Percentiles rank a stretch among this genome's conserved stretches.
phyloP scores from a whole-genome alignment of 2,329 filamentous ascomycete species.

The Thermoascus crustaceus region DNA sequence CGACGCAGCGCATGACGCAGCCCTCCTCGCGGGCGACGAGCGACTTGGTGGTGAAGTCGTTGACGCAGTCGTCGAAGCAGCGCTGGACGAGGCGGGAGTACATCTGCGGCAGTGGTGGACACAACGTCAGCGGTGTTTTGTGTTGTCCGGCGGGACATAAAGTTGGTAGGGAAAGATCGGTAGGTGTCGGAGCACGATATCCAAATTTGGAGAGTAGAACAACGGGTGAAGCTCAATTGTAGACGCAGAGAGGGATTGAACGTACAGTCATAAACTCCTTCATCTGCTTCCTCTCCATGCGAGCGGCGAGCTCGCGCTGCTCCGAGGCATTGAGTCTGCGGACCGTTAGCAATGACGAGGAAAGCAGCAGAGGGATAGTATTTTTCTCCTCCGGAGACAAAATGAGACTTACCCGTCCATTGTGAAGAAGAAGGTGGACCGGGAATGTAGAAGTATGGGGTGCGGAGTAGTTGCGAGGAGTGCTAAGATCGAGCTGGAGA shows the following conservation, averaged over 20 bases:
- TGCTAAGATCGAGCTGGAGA: no score
- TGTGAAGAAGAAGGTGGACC: slow-evolving; percentile 9
- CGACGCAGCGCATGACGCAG: slow-evolving; percentile 89
- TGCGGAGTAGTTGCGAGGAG: no score
- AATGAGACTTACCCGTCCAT: slow-evolving; percentile 29
- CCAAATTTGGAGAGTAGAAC: no score
- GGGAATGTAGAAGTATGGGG: neutral
- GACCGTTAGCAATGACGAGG: neutral
- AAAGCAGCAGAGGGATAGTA: no score
- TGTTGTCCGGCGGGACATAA: slow-evolving; percentile 3
- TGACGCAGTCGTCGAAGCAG: slow-evolving; percentile 95
- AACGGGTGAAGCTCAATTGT: no score
- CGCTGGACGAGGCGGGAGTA: slow-evolving; percentile 52
- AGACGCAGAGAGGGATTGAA: slow-evolving; percentile 13
- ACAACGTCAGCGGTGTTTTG: slow-evolving; percentile 8
- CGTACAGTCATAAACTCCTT: slow-evolving; percentile 97
- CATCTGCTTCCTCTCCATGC: slow-evolving; percentile 97
- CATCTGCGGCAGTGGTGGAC: slow-evolving; percentile 40
- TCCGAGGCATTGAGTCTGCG: slow-evolving; percentile 64
- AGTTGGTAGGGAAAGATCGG: slow-evolving; percentile 10
- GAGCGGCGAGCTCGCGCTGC: slow-evolving; percentile 85
- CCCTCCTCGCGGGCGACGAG: slow-evolving; percentile 79
- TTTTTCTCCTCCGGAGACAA: no score
- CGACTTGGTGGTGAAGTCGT: slow-evolving; percentile 97
- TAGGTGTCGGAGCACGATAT: no score